Evolutionary conservation across 768 basidiomycete genomes (phyloP), one percentile per base, ranked within the genome.

Genomic region (Suillus americanus): DNA sequence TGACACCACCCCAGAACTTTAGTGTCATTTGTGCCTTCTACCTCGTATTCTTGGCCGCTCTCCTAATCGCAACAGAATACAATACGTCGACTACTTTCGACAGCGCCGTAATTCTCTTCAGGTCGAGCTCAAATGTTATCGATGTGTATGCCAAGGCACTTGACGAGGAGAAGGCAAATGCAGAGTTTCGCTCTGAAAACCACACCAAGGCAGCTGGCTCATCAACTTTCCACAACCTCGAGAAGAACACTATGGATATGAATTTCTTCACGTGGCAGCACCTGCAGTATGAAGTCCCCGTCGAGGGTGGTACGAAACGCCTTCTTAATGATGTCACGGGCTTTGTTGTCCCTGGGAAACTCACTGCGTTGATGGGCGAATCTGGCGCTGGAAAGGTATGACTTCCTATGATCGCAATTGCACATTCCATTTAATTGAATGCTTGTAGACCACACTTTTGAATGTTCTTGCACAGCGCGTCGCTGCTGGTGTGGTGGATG

Each of bases 241-340:
- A 68, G 78, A 74, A 62, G 81, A 78, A 64, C 68, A 72, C 67
- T 2, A 64, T 7, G 64, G 71, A 67, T 82, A 80, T 73, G 30
- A 82, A 89, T 67, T 81, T 88, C 5, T 95, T 97, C 76, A 92
- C 94, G 1, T 97, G 92, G 92, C 82, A 87, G 60, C 79, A 86
- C 65, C 67, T 94, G 59, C 78, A 80, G 63, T 96, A 95, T 73
- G 83, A 82, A 48, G 87, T 95, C 0, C 48, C 48, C 7, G 16
- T 28, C 8, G 3, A 18, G 25, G 50, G 50, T 9, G 80, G 83
- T 2, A 79, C 87, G 16, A 78, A 83, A 46, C 76, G 74, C 35
- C 79, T 94, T 5, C 78, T 94, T 62, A 83, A 92, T 66, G 83
- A 91, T 55, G 83, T 94, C 14, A 89, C 87, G 30, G 93, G 93